Conservation (phyloP, 371 early-diverging fungal species). For the Rhizopus sp. region DNA sequence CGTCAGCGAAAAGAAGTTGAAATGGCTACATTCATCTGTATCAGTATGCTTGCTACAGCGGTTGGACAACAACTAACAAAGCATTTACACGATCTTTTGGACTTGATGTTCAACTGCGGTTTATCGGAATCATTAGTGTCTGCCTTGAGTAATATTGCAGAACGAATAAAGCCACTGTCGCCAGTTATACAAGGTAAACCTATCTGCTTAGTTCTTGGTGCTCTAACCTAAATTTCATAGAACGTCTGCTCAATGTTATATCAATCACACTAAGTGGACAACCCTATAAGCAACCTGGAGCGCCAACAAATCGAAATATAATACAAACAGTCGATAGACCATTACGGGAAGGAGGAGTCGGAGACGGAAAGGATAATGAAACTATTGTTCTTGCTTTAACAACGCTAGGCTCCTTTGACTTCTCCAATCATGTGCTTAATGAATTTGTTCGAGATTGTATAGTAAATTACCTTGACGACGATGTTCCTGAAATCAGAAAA, state of each 20-base stretch:
- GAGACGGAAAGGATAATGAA: slow-evolving; percentile 73
- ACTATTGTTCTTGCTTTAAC: slow-evolving; percentile 84
- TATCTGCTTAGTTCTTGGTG: neutral
- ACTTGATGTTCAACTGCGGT: slow-evolving; percentile 90
- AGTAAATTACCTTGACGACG: slow-evolving; percentile 84
- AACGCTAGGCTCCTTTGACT: slow-evolving; percentile 89
- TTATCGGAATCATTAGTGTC: slow-evolving; percentile 81
- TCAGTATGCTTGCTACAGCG: slow-evolving; percentile 86
- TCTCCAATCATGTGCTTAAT: slow-evolving; percentile 78
- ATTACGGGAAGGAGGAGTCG: slow-evolving; percentile 47
- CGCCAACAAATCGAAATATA: slow-evolving; percentile 54
- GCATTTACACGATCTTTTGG: slow-evolving; percentile 86
- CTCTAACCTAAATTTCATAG: slow-evolving; percentile 35
- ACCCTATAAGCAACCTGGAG: slow-evolving; percentile 83
- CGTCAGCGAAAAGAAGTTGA: slow-evolving; percentile 67
- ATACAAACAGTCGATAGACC: slow-evolving; percentile 46
- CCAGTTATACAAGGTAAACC: slow-evolving; percentile 84
- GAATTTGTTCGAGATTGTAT: slow-evolving; percentile 92
- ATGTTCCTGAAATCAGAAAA: slow-evolving; percentile 79
- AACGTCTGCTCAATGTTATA: slow-evolving; percentile 86
- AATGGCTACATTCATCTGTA: slow-evolving; percentile 80
- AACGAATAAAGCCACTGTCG: slow-evolving; percentile 81
- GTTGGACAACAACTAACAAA: slow-evolving; percentile 89
- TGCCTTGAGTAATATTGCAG: slow-evolving; percentile 80
- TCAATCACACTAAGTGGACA: slow-evolving; percentile 86